Conservation (phyloP, 2,329 filamentous ascomycete species). For the Geosmithia putterillii region DNA sequence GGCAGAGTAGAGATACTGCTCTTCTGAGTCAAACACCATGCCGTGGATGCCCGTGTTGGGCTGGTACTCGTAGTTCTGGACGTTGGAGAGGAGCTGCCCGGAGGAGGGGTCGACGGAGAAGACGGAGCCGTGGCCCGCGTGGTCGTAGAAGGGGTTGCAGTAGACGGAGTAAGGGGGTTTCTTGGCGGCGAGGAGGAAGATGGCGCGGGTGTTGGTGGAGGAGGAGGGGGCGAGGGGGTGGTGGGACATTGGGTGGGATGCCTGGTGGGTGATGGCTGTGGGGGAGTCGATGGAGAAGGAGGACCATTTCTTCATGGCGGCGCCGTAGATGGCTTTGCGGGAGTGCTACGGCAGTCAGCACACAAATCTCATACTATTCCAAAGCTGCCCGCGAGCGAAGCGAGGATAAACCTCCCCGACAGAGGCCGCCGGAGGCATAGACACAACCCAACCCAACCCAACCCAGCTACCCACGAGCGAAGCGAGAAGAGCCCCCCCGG, state of each 20-base stretch:
- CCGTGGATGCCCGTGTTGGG: conserved; percentile 63
- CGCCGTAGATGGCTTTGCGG: conserved; percentile 77
- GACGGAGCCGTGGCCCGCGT: conserved; percentile 72
- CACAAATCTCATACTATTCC: too few relatives aligned
- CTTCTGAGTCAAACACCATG: conserved; percentile 66
- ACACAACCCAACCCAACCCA: too few relatives aligned
- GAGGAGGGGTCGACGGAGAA: conserved; percentile 43
- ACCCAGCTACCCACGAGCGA: too few relatives aligned
- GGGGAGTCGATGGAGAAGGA: conserved; percentile 68
- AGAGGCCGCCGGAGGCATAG: background rate
- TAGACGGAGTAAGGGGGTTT: conserved; percentile 74
- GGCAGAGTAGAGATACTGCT: conserved; percentile 67
- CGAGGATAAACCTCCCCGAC: background rate
- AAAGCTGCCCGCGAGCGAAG: too few relatives aligned
- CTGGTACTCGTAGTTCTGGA: conserved; percentile 64
- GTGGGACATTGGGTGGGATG: conserved; percentile 63
- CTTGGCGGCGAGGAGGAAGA: conserved; percentile 73
- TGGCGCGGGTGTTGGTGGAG: conserved; percentile 74
- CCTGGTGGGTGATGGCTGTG: conserved; percentile 62
- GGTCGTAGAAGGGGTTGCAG: conserved; percentile 81
- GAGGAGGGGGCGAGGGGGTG: conserved; percentile 56
- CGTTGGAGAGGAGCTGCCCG: conserved; percentile 48
- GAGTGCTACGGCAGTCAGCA: conserved; percentile 44
- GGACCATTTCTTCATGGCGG: conserved; percentile 89
- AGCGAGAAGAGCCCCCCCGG: too few relatives aligned